phyloP scores from a whole-genome alignment of 345 rosid species.

The Excoecaria cochinchinensis region DNA sequence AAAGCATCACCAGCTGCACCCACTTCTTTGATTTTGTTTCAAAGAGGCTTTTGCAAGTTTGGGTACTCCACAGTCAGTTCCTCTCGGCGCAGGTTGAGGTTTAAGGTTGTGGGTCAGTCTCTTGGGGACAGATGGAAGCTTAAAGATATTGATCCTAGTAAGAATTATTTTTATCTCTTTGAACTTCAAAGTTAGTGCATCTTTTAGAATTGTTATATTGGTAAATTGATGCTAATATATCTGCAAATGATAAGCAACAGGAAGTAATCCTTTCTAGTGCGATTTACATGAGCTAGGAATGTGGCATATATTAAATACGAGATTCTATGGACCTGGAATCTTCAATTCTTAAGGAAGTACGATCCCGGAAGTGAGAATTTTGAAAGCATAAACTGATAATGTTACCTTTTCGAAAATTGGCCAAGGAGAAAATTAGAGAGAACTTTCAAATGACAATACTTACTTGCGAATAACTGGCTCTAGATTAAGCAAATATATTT shows the following conservation, averaged over 20 bases:
- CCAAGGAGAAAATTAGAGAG: background rate
- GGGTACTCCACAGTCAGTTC: conserved; percentile 26
- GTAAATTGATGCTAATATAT: too few species aligned
- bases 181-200: background rate
- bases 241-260: too few species aligned
- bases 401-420: background rate
- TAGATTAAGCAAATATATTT: too few species aligned
- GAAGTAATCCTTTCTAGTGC: background rate
- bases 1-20: conserved; percentile 20
- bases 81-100: conserved; percentile 40
- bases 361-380: background rate
- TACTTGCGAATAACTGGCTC: background rate
- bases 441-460: background rate
- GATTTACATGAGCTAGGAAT: too few species aligned
- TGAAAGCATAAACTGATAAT: background rate
- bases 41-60: conserved; percentile 24
- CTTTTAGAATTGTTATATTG: background rate
- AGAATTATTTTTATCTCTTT: conserved; percentile 14
- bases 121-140: conserved; percentile 67
- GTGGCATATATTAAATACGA: too few species aligned
- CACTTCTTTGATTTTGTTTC: conserved; percentile 21
- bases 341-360: background rate
- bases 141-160: conserved; percentile 60
- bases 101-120: conserved; percentile 53
- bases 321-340: background rate